These are phyloP conservation scores for Halophytophthora polymorphica DNA, from an alignment of 352 stramenopile species.

Conservation along the genomic window DNA sequence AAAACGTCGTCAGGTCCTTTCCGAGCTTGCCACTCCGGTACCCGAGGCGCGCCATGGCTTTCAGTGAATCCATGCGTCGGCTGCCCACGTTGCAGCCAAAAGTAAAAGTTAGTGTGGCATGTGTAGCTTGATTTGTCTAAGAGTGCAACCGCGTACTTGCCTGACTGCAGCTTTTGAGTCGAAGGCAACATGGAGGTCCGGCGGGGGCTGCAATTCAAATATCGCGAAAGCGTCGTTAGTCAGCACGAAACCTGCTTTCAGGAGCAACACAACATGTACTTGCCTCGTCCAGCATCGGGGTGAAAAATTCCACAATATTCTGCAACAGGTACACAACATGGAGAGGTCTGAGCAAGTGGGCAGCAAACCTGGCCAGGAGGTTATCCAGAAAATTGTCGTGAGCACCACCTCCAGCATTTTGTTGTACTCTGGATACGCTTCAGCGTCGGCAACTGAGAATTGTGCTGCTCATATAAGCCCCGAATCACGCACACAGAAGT, in stretches of 20 bases:
- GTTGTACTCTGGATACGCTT: conserved; percentile 82
- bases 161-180: conserved; percentile 42
- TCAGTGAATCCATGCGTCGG: conserved; percentile 58
- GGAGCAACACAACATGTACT: background rate
- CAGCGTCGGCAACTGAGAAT: conserved; percentile 75
- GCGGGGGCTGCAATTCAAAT: conserved; percentile 39
- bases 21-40: conserved; percentile 67
- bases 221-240: background rate
- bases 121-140: background rate
- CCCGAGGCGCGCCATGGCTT: conserved; percentile 60
- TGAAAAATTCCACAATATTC: conserved; percentile 79
- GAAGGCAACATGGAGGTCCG: conserved; percentile 70
- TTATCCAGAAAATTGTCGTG: background rate
- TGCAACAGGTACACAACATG: conserved; percentile 13
- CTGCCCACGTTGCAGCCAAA: conserved; percentile 19
- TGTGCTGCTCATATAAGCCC: conserved; percentile 43
- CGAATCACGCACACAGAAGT: background rate
- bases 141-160: conserved; percentile 7
- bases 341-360: background rate
- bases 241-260: background rate
- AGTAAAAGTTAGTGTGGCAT: background rate
- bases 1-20: conserved; percentile 72
- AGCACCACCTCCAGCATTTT: conserved; percentile 63
- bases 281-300: conserved; percentile 81
- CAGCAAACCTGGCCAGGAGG: background rate